Base-by-base conservation (phyloP, 1,284 basidiomycete species). In the Puccinia coronata region DNA sequence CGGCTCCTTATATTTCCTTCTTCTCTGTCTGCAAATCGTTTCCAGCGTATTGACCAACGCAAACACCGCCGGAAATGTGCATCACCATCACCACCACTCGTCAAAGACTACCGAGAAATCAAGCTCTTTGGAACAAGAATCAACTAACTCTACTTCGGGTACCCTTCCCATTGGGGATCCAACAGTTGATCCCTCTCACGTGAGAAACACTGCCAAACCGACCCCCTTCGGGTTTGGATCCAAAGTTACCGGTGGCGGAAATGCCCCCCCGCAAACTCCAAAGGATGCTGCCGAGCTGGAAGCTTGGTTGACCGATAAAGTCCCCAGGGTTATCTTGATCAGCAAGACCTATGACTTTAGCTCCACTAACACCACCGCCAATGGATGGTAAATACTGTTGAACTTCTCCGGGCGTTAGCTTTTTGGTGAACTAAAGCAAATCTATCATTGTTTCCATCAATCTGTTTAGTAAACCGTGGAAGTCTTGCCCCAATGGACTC, bases 311-410 rank as follows among this genome's bases (percentile, higher is more conserved):
- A 23, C 25, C 20, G 79, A 80, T 31, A 25, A 18, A 2, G 70
- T 51, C 3, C 79, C 79, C 3, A 25, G 79, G 51, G 79, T 80
- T 16, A 80, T 80, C 20, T 34, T 80, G 28, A 80, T 80, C 57
- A 57, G 43, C 39, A 61, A 61, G 31, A 61, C 57, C 20, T 80
- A 59, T 39, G 70, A 80, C 23, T 80, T 80, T 31, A 63, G 43
- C 23, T 39, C 51, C 18, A 36, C 59, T 31, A 71, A 71, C 18
- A 51, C 47, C 25, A 71, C 77, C 4, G 41, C 34, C 23, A 61
- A 36, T 6, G 77, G 77, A 36, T 80, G 77, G 77, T 71, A 49
- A 34, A 28, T 71, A 51, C 11, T 11, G 2, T 2, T 67, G 11
- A 16, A 61, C 18, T 51, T 11, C 49, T 51, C 18, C 49, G 16